Base-by-base conservation (phyloP, 2,329 filamentous ascomycete species). In the Cercospora janseana region DNA sequence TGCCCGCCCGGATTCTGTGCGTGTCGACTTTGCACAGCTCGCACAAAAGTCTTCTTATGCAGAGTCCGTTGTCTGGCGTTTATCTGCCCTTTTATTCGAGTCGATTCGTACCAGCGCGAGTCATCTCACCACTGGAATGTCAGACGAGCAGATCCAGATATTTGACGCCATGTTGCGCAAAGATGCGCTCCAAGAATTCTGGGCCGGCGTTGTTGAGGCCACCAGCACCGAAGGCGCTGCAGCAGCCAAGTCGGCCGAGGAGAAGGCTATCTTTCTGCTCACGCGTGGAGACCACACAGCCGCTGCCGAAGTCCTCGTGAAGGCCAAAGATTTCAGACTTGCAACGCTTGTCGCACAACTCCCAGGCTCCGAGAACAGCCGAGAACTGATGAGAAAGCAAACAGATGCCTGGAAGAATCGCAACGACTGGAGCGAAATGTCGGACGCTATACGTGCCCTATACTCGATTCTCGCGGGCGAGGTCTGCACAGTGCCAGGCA, bases 401-500 rank as follows among this genome's bases (percentile, higher is more conserved):
- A 78, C 98, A 45, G 81, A 84, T 52, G 83, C 86, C 43, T 98
- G 93, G 93, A 82, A 85, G 27, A 80, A 87, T 21, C 82, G 88
- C 27, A 88, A 90, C 63, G 82, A 92, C 38, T 79, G 95, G 13
- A 88, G 89, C 1, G 94, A 98, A 67, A 90, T 98, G 69, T 83
- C 81, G 12, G 85, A 93, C 58, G 78, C 88, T 1, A 81, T 95
- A 35, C 85, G 93, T 47, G 86, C 91, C 6, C 76, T 98, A 26
- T 98, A 96, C 66, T 89, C 95, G 68, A 78, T 98, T 21, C 75
- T 96, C 8, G 82, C 88, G 23, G 93, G 94, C 28, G 93, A 96
- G 58, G 84, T 88, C n/a, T 85, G 88, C 56, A 80, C 85, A 21
- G 91, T 88, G 52, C 81, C 90, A 59, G 93, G 92, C 8, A 85